These are phyloP conservation scores for Asclepias syriaca DNA, from an alignment of 257 asterid species.

Conservation along the genomic window DNA sequence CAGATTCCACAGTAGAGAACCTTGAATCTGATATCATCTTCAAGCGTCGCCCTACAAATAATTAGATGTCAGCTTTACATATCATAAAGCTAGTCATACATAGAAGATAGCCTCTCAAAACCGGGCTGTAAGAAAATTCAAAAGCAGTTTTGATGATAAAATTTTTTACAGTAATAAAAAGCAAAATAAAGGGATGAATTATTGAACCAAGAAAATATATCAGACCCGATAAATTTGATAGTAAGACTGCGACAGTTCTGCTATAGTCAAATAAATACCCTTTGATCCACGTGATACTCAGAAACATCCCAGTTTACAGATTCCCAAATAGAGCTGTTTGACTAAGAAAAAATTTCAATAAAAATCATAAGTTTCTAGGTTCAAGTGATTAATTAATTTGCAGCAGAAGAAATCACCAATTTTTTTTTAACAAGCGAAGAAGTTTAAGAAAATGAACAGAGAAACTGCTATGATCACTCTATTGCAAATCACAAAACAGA, in stretches of 20 bases:
- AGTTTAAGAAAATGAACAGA: not conserved
- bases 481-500: not conserved
- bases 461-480: not conserved
- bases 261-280: not conserved
- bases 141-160: not conserved
- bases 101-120: not conserved
- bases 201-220: not conserved
- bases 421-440: not conserved
- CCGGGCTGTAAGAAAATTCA: not conserved
- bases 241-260: not conserved
- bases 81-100: not conserved
- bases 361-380: too few relatives aligned
- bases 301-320: not conserved
- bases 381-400: too few relatives aligned
- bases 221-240: not conserved
- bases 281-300: not conserved
- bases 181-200: not conserved
- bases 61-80: not conserved
- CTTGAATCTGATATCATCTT: conserved; percentile 26
- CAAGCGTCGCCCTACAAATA: conserved; percentile 18
- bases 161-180: not conserved
- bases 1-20: conserved; percentile 27
- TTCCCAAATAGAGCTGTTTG: not conserved
- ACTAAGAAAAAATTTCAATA: too few relatives aligned
- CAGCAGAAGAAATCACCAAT: not conserved